Evolutionary conservation across 306 rosid genomes (phyloP), one percentile per base, ranked within the genome.

Genomic region (Castanospermum australe): DNA sequence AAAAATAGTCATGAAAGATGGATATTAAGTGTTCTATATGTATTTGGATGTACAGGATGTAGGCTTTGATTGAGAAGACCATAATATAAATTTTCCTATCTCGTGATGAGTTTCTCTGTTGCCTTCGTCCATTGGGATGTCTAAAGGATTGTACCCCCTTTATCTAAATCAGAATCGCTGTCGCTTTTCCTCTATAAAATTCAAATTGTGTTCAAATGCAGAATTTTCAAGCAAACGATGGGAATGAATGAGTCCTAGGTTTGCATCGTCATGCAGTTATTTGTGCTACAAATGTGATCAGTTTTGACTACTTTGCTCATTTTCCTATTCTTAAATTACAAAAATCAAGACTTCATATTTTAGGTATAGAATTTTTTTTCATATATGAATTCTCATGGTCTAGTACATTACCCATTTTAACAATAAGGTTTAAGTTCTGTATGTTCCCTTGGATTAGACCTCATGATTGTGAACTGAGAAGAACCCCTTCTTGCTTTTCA

Each of bases 171-270:
- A 32, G 2, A 15, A 15, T 33, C 6, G 22, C 42, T 61, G 0
- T 61, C 14, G 17, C n/a, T 77, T 71, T 74, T 52, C 36, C 30
- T 33, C 12, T 41, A 2, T 18, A 39, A 14, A 69, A 35, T 77
- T 63, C 15, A 65, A 54, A n/a, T 45, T 38, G 35, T 64, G 24
- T 28, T 24, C 55, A 59, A 8, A 11, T 30, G 17, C 71, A 24
- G 45, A 72, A 65, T n/a, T 13, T 78, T 45, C 6, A 59, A 65
- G 65, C 22, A 71, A 52, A 71, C 32, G 39, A 64, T 54, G 79
- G 39, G 56, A 61, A 54, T 15, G 57, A 71, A 71, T 44, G 45
- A 56, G 67, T 64, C 13, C 6, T 71, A 25, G 15, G 13, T 55
- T 55, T 64, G 21, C 22, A 44, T 30, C 72, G 52, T 9, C 10